phyloP scores from a whole-genome alignment of 441 rosid species.

The Gossypium davidsonii region DNA sequence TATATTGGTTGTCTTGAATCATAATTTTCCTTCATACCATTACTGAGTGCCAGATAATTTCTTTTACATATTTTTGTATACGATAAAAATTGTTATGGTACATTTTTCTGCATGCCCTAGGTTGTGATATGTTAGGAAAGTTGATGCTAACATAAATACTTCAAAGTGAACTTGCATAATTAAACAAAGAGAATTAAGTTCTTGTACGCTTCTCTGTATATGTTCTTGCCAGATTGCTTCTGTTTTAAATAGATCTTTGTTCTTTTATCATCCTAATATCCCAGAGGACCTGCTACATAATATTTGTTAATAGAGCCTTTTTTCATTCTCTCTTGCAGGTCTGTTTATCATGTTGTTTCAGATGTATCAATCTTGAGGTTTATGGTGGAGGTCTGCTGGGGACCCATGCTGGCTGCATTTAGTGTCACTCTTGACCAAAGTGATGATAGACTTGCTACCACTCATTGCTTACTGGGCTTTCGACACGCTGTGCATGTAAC shows the following conservation, averaged over 20 bases:
- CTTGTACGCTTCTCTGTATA: background rate
- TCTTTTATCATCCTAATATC: background rate
- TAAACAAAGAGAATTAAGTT: background rate
- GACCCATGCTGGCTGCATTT: slow-evolving; percentile 96
- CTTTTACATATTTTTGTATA: background rate
- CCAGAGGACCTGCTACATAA: background rate
- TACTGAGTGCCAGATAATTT: background rate
- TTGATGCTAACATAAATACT: background rate
- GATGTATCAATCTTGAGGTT: slow-evolving; percentile 89
- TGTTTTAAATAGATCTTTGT: background rate
- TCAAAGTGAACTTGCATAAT: background rate
- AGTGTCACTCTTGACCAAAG: slow-evolving; percentile 93
- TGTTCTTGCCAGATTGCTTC: background rate
- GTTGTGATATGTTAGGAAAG: background rate
- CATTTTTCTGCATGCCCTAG: background rate
- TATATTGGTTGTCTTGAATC: slow-evolving; percentile 1
- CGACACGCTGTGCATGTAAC: slow-evolving; percentile 86
- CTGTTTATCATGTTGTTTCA: slow-evolving; percentile 72
- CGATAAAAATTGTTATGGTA: background rate
- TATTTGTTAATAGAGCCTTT: background rate
- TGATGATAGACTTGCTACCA: slow-evolving; percentile 87
- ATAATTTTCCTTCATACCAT: background rate
- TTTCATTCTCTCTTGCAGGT: slow-evolving; percentile 45
- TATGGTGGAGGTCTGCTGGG: slow-evolving; percentile 99
- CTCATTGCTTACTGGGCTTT: slow-evolving; percentile 85